Conservation (phyloP, 257 asterid genomes). For the Fraxinus quadrangulata region DNA sequence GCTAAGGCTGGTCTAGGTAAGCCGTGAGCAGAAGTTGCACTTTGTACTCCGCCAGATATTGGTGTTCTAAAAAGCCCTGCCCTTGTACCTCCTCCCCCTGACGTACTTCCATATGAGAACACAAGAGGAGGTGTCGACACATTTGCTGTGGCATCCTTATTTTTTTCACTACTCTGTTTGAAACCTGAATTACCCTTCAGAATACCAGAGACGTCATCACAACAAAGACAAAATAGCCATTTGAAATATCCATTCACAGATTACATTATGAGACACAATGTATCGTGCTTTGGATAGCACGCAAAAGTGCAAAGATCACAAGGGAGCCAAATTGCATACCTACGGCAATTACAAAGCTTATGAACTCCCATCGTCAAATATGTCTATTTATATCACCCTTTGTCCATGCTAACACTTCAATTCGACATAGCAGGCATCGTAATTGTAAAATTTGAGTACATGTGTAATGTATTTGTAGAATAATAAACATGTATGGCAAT, state of each 20-base stretch:
- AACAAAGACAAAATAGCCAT: constrained; percentile 1
- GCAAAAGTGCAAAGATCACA: neutral
- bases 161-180: constrained; percentile 37
- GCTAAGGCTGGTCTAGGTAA: constrained; percentile 95
- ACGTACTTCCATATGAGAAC: constrained; percentile 50
- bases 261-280: constrained; percentile 33
- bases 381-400: too few relatives aligned
- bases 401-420: too few relatives aligned
- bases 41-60: constrained; percentile 97
- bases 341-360: neutral
- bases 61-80: constrained; percentile 98
- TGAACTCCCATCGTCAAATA: too few relatives aligned
- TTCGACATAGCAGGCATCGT: too few relatives aligned
- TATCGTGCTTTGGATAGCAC: neutral
- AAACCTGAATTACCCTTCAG: constrained; percentile 67
- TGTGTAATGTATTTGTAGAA: neutral
- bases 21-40: constrained; percentile 97
- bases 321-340: neutral
- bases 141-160: constrained; percentile 30
- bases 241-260: constrained; percentile 44
- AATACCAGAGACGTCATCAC: constrained; percentile 52
- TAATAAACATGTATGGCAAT: too few relatives aligned
- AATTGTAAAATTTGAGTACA: too few relatives aligned
- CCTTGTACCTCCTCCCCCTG: constrained; percentile 71
- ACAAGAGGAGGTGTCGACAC: constrained; percentile 42